Evolutionary conservation across 139 green algal species (phyloP), one percentile per base, ranked within the genome.

Genomic region (Pleodorina starrii): DNA sequence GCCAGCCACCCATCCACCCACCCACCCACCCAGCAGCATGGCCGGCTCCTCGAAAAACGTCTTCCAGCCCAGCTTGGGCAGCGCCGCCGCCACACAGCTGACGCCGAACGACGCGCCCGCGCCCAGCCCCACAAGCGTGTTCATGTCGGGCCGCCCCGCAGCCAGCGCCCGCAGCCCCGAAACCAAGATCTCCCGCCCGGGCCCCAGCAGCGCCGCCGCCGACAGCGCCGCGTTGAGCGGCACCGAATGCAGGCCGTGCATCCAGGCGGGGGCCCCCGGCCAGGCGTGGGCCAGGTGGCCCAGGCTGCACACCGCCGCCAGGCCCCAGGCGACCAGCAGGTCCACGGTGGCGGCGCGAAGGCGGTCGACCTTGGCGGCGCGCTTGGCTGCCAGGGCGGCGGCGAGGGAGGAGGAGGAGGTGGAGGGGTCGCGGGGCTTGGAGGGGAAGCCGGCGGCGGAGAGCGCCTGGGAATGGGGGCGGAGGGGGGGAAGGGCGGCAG

Each of bases 31-130:
- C 93, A 99, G 95, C 93, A 99, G 94, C 98, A 99, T 99, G 23
- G 98, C 97, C 0, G 98, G 98, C 95, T 99, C 98, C 94, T 99
- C 97, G 83, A 99, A 99, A 93, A 99, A 99, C 11, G 97, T 98
- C 60, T 91, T 94, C 98, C 98, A 99, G 5, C 96, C 95, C 80
- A 96, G 89, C 27, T 32, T 19, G 14, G 93, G 92, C 68, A 96
- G 69, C 74, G 75, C 85, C 27, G 94, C 94, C 25, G 98, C 97
- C 40, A 97, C 94, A 42, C 94, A 94, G 90, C 91, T 96, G 23
- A 99, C 94, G 27, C 87, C 95, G 91, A 99, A 99, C 2, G 96
- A 95, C 35, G 97, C 94, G 14, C 90, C 89, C 0, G 98, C 96
- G 7, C 98, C 98, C 73, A 99, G 91, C 40, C 92, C 95, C 42